Evolutionary conservation across 1,284 basidiomycete genomes (phyloP), one percentile per base, ranked within the genome.

Genomic region (Peniophora sp.): DNA sequence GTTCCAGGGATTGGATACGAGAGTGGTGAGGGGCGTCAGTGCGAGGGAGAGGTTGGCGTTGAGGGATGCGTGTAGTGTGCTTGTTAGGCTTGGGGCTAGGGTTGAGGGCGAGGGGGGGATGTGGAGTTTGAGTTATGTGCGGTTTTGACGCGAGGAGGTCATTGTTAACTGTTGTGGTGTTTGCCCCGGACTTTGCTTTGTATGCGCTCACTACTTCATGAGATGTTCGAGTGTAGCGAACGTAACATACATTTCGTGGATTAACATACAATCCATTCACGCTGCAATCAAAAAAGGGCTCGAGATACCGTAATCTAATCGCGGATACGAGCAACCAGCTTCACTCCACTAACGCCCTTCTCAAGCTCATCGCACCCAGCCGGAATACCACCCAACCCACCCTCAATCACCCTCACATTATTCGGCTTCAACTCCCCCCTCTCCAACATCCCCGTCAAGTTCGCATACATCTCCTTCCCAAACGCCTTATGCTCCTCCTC

Each of bases 401-500:
- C 23, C 12, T 16, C 12, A 16, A 45, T 6, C 20, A 45, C 6
- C 23, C 23, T 16, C n/a, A 45, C 22, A 10, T 22, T 45, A n/a
- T 45, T 45, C 17, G 44, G 44, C 44, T 45, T 45, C 44, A 45
- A 20, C 10, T 22, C 20, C n/a, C 23, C 20, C 17, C 23, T 19
- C 23, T 45, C 44, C n/a, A 41, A 20, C 38, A 41, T 6, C 38
- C 16, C 38, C 38, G 38, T 25, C 16, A 45, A 20, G 14, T 16
- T 22, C 12, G 20, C 44, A n/a, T 23, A 70, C 35, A 61, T 32
- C 17, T 38, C 56, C 12, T 50, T 36, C 19, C 63, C 61, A 44
- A 71, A 50, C 32, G 51, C 38, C 19, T 57, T 53, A 52, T 66
- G 65, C 10, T 48, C 45, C 39, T 59, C 53, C 3, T 35, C n/a